Base-by-base conservation (phyloP, 2,329 filamentous ascomycete genomes). In the Alternaria metachromatica region DNA sequence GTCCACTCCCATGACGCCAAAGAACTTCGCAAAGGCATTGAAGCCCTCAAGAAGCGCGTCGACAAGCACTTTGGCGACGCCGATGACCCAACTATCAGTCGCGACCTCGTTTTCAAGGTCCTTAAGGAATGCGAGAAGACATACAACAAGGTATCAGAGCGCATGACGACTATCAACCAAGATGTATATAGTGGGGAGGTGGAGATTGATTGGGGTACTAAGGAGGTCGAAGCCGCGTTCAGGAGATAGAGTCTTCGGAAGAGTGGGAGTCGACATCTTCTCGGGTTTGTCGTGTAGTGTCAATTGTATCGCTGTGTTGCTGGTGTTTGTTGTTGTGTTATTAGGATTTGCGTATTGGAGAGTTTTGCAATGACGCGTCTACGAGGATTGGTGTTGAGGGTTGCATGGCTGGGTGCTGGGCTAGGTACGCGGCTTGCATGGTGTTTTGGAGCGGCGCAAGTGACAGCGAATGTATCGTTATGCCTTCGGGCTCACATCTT, bases 21-120 rank as follows among this genome's bases (percentile, higher is more conserved):
- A 77, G 94, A 97, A 80, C 87, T 97, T 46, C 88, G 92, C 68
- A 94, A 94, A 77, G 94, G 95, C n/a, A 91, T 97, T 70, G 93
- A 97, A 74, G 88, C 92, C 58, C 85, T 98, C 70, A 91, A 91
- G 74, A 97, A 97, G 83, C 88, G 95, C 54, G 92, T 98, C 1
- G 95, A 98, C 82, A 99, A 98, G 83, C 95, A 98, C 80, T 98
- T 98, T 84, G 93, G 93, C 46, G 93, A 97, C 70, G 92, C 90
- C 6, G 93, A 96, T 71, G 92, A 94, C 67, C 88, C 89, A 59
- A 87, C 83, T 21, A 83, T 91, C 58, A 91, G 88, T 72, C 81
- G 86, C 8, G 85, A 83, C 56, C 75, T 91, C 55, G 87, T 90
- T 23, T 79, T 80, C 48, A 87, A 88, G 76, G 88, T 90, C 26